phyloP scores from a whole-genome alignment of 768 basidiomycete genomes.

The Hygrocybe punicea region DNA sequence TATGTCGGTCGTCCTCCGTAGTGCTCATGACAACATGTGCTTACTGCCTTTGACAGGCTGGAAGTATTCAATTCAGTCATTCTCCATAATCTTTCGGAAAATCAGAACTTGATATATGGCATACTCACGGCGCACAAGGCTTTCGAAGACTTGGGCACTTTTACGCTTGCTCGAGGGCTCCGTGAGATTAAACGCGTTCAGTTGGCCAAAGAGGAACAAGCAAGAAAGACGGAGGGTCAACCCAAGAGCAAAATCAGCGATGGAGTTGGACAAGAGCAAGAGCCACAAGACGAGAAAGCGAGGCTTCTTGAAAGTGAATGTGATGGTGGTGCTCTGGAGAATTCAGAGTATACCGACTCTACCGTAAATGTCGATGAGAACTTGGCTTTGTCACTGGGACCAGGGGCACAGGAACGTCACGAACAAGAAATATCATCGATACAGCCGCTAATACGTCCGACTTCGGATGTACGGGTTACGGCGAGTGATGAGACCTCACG shows the following conservation, averaged over 20 bases:
- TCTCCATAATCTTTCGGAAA: conserved; percentile 72
- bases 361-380: conserved; percentile 14
- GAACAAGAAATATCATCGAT: conserved; percentile 34
- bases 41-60: conserved; percentile 47
- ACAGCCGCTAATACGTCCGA: conserved; percentile 43
- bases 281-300: conserved; percentile 62
- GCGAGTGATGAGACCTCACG: conserved; percentile 16
- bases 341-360: conserved; percentile 3
- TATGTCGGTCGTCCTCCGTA: conserved; percentile 50
- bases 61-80: conserved; percentile 90
- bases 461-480: conserved; percentile 37
- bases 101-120: conserved; percentile 84
- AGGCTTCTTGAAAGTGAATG: conserved; percentile 61
- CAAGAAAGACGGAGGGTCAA: conserved; percentile 35
- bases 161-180: conserved; percentile 82
- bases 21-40: neutral
- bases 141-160: conserved; percentile 89
- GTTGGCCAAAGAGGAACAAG: conserved; percentile 67
- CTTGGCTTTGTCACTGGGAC: no score
- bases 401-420: conserved; percentile 17
- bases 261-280: conserved; percentile 32
- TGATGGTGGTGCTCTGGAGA: conserved; percentile 27
- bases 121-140: conserved; percentile 78
- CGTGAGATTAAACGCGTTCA: conserved; percentile 78
- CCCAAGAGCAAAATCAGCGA: conserved; percentile 40